Evolutionary conservation across 805 yeast genomes (phyloP), one percentile per base, ranked within the genome.

Genomic region (Candida argentea): DNA sequence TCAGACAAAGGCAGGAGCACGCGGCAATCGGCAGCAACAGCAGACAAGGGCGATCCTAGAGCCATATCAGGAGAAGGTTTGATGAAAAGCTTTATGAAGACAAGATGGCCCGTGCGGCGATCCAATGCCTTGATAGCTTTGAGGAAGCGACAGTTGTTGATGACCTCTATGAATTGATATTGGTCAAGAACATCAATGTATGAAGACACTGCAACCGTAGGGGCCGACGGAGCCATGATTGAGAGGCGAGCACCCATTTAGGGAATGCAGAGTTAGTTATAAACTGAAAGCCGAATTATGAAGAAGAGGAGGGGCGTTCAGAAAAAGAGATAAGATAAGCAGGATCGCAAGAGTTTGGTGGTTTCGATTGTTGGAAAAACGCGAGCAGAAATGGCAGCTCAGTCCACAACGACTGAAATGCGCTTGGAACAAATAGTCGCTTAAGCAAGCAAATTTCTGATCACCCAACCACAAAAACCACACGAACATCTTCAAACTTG

Each of bases 231-330:
- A 6, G 95, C 83, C 48, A 85, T 57, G 19, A 83, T 61, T 2
- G 96, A 87, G 35, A 89, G 58, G 47, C 81, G 82, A 9, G 83
- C 84, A 10, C 95, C 96, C 96, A 87, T 86, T n/a, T n/a, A n/a
- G n/a, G n/a, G n/a, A n/a, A n/a, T n/a, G n/a, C n/a, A n/a, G n/a
- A n/a, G n/a, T n/a, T n/a, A n/a, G n/a, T n/a, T n/a, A n/a, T n/a
- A n/a, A n/a, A n/a, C n/a, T n/a, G n/a, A n/a, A n/a, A n/a, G n/a
- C n/a, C n/a, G n/a, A n/a, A n/a, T n/a, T n/a, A n/a, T n/a, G n/a
- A n/a, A n/a, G n/a, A n/a, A n/a, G n/a, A n/a, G n/a, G n/a, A n/a
- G n/a, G n/a, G n/a, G n/a, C n/a, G n/a, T n/a, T n/a, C n/a, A n/a
- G n/a, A n/a, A n/a, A n/a, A n/a, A n/a, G n/a, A n/a, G n/a, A n/a